Conservation (phyloP, 2,329 filamentous ascomycete species). For the Stachybotrys elegans region DNA sequence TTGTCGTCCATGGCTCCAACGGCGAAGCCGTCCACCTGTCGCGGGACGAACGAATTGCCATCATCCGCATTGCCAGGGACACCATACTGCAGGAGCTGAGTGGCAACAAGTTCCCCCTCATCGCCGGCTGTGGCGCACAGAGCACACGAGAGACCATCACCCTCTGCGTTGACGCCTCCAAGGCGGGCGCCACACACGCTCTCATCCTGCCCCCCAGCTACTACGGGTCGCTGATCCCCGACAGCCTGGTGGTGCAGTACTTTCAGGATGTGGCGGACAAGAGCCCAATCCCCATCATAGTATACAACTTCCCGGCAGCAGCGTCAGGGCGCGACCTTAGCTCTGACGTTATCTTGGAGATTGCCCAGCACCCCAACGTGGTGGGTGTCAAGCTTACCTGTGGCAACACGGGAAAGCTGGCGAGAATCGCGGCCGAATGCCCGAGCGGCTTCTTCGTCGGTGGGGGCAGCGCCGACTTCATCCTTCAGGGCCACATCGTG, state of each 20-base stretch:
- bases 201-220: constrained; percentile 74
- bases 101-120: constrained; percentile 36
- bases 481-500: constrained; percentile 32
- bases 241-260: constrained; percentile 42
- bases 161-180: constrained; percentile 64
- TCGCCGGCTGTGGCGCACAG: constrained; percentile 72
- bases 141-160: constrained; percentile 71
- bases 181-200: constrained; percentile 69
- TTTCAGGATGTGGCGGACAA: constrained; percentile 59
- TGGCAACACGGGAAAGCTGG: constrained; percentile 60
- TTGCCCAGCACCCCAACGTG: constrained; percentile 52
- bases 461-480: constrained; percentile 36
- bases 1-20: constrained; percentile 78
- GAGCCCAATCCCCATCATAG: constrained; percentile 55
- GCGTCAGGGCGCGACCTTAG: constrained; percentile 56
- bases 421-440: constrained; percentile 39
- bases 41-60: constrained; percentile 62
- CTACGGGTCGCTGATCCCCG: constrained; percentile 64
- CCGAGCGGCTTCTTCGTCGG: constrained; percentile 26
- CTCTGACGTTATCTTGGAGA: constrained; percentile 51
- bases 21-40: constrained; percentile 79
- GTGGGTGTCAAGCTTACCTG: constrained; percentile 62
- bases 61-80: constrained; percentile 53
- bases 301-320: constrained; percentile 64
- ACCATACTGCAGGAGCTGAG: constrained; percentile 19